Conservation (phyloP, 1,284 basidiomycete genomes). For the Lentinula novae-zelandiae region DNA sequence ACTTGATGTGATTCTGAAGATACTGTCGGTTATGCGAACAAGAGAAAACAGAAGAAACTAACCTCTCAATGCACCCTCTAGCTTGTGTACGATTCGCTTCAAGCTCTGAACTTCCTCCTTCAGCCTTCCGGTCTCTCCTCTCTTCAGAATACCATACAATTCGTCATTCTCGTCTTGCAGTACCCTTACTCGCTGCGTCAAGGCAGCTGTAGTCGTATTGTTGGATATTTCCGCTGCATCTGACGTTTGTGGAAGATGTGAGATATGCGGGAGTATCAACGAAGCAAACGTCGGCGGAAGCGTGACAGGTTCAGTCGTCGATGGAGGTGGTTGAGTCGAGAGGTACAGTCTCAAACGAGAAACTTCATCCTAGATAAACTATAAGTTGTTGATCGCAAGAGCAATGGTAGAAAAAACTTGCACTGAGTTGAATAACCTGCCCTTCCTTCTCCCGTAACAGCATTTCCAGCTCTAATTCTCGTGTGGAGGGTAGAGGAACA, state of each 20-base stretch:
- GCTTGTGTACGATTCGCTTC: constrained; percentile 56
- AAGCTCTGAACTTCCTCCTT: constrained; percentile 76
- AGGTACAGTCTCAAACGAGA: constrained; percentile 61
- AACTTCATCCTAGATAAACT: constrained; percentile 57
- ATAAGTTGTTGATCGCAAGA: neutral
- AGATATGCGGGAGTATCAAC: constrained; percentile 60
- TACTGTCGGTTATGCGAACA: constrained; percentile 9
- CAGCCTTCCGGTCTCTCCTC: constrained; percentile 56
- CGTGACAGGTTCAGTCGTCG: constrained; percentile 55
- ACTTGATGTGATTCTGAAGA: constrained; percentile 67
- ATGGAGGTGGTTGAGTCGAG: constrained; percentile 48
- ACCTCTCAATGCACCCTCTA: constrained; percentile 76
- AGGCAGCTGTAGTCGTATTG: constrained; percentile 38
- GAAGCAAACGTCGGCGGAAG: constrained; percentile 67
- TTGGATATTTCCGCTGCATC: constrained; percentile 29
- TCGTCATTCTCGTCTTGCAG: constrained; percentile 84
- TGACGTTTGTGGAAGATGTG: constrained; percentile 27
- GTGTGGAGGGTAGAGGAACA: constrained; percentile 49
- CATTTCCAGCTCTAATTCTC: constrained; percentile 76
- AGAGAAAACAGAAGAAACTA: constrained; percentile 18
- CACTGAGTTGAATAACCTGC: constrained; percentile 65
- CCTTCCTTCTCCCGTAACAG: constrained; percentile 67
- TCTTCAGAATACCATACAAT: constrained; percentile 65
- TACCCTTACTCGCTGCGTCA: constrained; percentile 64
- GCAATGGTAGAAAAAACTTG: constrained; percentile 32